Evolutionary conservation across 1,284 basidiomycete species (phyloP).

Genomic region (Malassezia yamatoensis): DNA sequence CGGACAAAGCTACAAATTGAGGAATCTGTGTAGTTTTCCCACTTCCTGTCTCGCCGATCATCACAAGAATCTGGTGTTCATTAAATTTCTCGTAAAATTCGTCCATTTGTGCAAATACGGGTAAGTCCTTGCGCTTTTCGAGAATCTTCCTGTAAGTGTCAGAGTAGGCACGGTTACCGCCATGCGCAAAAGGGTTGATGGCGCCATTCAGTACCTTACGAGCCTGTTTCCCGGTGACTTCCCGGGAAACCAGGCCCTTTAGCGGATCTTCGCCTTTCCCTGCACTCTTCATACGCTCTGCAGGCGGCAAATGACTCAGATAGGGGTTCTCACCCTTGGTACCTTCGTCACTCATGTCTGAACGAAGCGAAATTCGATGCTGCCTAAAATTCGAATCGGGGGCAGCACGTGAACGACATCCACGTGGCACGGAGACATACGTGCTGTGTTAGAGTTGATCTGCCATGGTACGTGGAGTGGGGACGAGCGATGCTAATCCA

Average conservation of each 20-base stretch:
- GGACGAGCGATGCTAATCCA: neutral
- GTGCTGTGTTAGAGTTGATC: neutral
- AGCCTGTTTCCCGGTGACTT: conserved; percentile 64
- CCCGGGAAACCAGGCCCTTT: conserved; percentile 66
- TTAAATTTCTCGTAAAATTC: conserved; percentile 80
- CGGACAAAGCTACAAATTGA: conserved; percentile 87
- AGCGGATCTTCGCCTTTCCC: conserved; percentile 53
- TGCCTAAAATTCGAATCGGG: too few relatives aligned
- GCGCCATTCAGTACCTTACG: conserved; percentile 67
- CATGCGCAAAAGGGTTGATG: conserved; percentile 64
- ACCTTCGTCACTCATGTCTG: too few relatives aligned
- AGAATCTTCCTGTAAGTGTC: conserved; percentile 77
- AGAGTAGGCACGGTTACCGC: conserved; percentile 58
- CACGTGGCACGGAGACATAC: neutral
- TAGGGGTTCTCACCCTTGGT: conserved; percentile 32
- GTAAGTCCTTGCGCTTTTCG: conserved; percentile 71
- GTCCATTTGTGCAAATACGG: conserved; percentile 85
- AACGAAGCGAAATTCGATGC: too few relatives aligned
- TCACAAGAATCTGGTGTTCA: conserved; percentile 78
- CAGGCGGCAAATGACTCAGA: conserved; percentile 23
- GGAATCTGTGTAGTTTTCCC: conserved; percentile 99
- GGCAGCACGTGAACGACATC: neutral
- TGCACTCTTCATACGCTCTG: conserved; percentile 10
- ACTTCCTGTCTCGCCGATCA: conserved; percentile 95
- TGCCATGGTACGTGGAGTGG: conserved; percentile 3